phyloP scores from a whole-genome alignment of 2,329 filamentous ascomycete genomes.

The Elsinoe arachidis region DNA sequence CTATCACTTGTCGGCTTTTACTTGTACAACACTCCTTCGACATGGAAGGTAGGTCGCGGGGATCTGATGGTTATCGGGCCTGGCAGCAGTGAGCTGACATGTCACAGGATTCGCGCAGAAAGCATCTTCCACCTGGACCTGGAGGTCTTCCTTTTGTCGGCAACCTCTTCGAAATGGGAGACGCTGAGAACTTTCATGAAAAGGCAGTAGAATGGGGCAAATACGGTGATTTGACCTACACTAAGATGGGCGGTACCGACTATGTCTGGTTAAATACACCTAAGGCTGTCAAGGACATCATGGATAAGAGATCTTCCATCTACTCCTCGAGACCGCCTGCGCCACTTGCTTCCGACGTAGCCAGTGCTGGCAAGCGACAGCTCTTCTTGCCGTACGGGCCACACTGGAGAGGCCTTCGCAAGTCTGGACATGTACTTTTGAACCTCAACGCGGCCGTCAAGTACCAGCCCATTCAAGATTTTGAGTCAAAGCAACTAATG shows the following conservation, averaged over 20 bases:
- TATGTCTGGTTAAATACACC: conserved; percentile 32
- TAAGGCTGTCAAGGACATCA: conserved; percentile 18
- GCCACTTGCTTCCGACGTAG: conserved; percentile 31
- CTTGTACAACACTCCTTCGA: conserved; percentile 4
- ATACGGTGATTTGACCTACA: conserved; percentile 34
- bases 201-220: conserved; percentile 29
- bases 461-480: conserved; percentile 24
- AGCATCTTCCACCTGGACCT: conserved; percentile 32
- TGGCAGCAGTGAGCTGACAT: neutral
- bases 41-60: neutral
- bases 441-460: conserved; percentile 21
- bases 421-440: conserved; percentile 22
- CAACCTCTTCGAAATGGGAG: conserved; percentile 30
- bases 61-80: neutral
- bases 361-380: conserved; percentile 19
- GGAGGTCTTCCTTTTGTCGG: conserved; percentile 33
- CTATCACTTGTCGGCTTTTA: neutral
- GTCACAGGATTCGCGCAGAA: conserved; percentile 24
- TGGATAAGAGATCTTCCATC: conserved; percentile 18
- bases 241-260: conserved; percentile 33
- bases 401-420: conserved; percentile 23
- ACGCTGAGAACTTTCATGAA: conserved; percentile 24
- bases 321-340: conserved; percentile 20
- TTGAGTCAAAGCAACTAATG: conserved; percentile 17
- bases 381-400: conserved; percentile 25